Conservation (phyloP, 2,329 filamentous ascomycete species). For the Acrocalymma vagum region DNA sequence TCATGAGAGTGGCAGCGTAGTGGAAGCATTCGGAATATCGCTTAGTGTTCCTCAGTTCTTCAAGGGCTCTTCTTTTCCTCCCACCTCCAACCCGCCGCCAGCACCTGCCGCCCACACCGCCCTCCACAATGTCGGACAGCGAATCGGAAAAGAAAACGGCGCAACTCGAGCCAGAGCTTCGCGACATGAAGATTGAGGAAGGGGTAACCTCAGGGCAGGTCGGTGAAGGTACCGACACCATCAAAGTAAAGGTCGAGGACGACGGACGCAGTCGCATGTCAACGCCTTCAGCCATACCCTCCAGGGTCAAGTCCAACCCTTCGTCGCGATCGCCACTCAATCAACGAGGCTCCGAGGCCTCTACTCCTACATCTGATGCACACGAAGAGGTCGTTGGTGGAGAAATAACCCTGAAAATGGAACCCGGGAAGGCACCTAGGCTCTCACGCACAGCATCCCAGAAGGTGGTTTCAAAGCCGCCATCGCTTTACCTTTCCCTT, state of each 20-base stretch:
- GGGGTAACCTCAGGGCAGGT: conserved; percentile 29
- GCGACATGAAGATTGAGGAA: conserved; percentile 57
- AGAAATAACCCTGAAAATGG: conserved; percentile 69
- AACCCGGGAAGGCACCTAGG: conserved; percentile 74
- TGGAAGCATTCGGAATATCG: conserved; percentile 35
- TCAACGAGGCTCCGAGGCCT: conserved; percentile 37
- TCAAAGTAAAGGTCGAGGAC: conserved; percentile 39
- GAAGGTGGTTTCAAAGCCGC: conserved; percentile 70
- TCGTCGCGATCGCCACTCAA: conserved; percentile 45
- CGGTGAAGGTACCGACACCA: conserved; percentile 21
- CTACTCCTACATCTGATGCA: conserved; percentile 49
- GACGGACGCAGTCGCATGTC: conserved; percentile 24
- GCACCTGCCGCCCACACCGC: conserved; percentile 19
- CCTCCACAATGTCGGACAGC: conserved; percentile 49
- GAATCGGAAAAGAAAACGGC: conserved; percentile 44
- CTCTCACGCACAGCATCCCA: conserved; percentile 76
- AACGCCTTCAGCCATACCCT: conserved; percentile 37
- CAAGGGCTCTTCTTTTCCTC: conserved; percentile 28
- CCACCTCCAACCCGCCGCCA: conserved; percentile 19
- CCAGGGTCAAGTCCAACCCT: conserved; percentile 36
- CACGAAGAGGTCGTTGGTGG: conserved; percentile 66
- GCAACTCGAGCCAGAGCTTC: conserved; percentile 53
- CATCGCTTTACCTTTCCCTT: conserved; percentile 75
- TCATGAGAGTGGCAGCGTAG: too few relatives aligned
- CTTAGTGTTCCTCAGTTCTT: conserved; percentile 37